Percentiles rank a stretch among this genome's conserved stretches.
Conservation (phyloP, 2,329 filamentous ascomycete species). For the Alternaria triticina region DNA sequence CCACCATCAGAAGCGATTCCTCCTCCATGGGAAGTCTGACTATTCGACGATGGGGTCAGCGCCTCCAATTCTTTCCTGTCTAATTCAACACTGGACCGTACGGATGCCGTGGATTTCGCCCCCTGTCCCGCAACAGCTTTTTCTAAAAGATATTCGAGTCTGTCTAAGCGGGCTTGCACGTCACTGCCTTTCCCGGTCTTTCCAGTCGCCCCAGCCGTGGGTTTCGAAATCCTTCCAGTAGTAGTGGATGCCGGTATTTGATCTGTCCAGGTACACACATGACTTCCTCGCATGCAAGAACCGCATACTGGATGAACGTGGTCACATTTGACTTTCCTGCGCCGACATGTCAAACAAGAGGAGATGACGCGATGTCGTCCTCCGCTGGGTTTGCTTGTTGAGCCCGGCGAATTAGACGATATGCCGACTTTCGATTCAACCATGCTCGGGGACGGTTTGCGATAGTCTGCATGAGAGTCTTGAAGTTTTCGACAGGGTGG, state of each 20-base stretch:
- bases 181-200: constrained; percentile 38
- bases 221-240: constrained; percentile 37
- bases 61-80: constrained; percentile 31
- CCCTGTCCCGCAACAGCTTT: constrained; percentile 38
- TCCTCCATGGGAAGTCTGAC: constrained; percentile 41
- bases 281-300: constrained; percentile 46
- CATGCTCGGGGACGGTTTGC: constrained; percentile 23
- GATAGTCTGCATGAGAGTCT: constrained; percentile 11
- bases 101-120: constrained; percentile 16
- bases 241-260: constrained; percentile 28
- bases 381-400: constrained; percentile 32
- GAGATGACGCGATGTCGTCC: constrained; percentile 47
- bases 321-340: constrained; percentile 49
- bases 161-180: constrained; percentile 46
- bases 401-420: constrained; percentile 32
- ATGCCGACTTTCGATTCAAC: constrained; percentile 29
- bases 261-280: constrained; percentile 46
- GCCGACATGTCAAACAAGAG: constrained; percentile 48
- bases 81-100: constrained; percentile 24
- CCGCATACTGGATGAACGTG: constrained; percentile 48
- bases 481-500: constrained; percentile 18
- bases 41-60: constrained; percentile 40
- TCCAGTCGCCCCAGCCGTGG: constrained; percentile 15
- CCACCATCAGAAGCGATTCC: constrained; percentile 46
- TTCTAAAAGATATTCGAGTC: constrained; percentile 45